phyloP scores from a whole-genome alignment of 2,329 filamentous ascomycete species.

The Cryphonectria parasitica region DNA sequence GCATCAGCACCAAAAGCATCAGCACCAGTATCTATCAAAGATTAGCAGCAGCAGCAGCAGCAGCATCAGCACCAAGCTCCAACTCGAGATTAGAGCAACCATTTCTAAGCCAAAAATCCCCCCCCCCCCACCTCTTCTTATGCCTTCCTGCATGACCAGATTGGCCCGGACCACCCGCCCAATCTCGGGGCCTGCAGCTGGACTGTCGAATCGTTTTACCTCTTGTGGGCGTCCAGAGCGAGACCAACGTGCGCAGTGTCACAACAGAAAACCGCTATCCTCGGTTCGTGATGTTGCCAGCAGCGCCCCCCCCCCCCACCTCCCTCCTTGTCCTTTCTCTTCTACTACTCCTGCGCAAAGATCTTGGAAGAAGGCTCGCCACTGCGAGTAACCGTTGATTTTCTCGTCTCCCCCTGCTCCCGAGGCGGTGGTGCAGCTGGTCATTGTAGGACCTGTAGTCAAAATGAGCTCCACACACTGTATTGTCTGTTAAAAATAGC shows the following conservation, averaged over 20 bases:
- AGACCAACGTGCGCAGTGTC: not conserved
- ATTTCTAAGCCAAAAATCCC: not conserved
- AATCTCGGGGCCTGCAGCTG: not conserved
- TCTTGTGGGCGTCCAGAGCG: not conserved
- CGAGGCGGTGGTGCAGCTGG: not conserved
- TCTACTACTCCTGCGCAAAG: not conserved
- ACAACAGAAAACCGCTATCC: not conserved
- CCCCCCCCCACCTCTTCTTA: no score
- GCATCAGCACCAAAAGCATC: not conserved
- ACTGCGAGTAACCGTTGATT: not conserved
- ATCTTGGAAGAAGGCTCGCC: not conserved
- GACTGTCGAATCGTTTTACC: conserved; percentile 1
- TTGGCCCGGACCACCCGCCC: not conserved
- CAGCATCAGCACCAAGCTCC: not conserved
- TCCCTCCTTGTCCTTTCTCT: not conserved
- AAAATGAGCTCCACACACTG: not conserved
- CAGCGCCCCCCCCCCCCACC: not conserved
- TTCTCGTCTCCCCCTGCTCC: no score
- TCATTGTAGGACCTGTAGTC: no score
- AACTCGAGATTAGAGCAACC: not conserved
- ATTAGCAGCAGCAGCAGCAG: not conserved
- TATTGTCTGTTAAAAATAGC: no score
- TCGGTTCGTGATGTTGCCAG: not conserved
- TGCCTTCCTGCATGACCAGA: not conserved
- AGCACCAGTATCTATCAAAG: not conserved